Evolutionary conservation across 805 yeast genomes (phyloP).

Genomic region (Clavispora vitiphila): DNA sequence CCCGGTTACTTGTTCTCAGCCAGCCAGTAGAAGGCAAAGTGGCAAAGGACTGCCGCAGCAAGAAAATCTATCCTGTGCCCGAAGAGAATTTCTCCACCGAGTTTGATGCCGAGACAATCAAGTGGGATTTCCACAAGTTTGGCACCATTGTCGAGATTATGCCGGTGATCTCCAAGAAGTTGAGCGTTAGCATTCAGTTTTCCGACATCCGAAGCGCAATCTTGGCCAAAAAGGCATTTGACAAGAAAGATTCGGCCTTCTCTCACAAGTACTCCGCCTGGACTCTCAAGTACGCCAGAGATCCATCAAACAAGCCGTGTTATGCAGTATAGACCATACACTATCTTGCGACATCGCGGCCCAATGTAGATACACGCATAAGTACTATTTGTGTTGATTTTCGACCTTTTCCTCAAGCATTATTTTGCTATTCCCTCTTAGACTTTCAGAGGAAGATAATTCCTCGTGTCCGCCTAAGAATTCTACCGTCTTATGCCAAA

Average conservation of each 20-base stretch:
- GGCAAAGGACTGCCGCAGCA: slow-evolving; percentile 17
- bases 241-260: slow-evolving; percentile 8
- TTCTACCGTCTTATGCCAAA: too few relatives aligned
- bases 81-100: slow-evolving; percentile 34
- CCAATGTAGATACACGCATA: neutral
- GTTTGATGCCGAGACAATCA: slow-evolving; percentile 42
- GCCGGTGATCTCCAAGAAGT: slow-evolving; percentile 62
- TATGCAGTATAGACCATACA: slow-evolving; percentile 11
- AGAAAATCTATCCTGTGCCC: slow-evolving; percentile 40
- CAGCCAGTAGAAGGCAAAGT: slow-evolving; percentile 20
- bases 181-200: slow-evolving; percentile 58
- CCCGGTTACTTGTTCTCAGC: slow-evolving; percentile 49
- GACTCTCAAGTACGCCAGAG: slow-evolving; percentile 64
- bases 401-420: too few relatives aligned
- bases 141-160: slow-evolving; percentile 59
- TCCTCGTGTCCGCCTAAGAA: too few relatives aligned
- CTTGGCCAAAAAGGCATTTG: slow-evolving; percentile 36
- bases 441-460: too few relatives aligned
- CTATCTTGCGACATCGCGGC: too few relatives aligned
- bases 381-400: too few relatives aligned
- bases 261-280: slow-evolving; percentile 48
- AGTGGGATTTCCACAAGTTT: slow-evolving; percentile 46
- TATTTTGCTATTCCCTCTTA: too few relatives aligned
- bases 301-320: slow-evolving; percentile 58
- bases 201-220: slow-evolving; percentile 58